Conservation (phyloP, 306 rosid genomes). For the Calophaca sinica region DNA sequence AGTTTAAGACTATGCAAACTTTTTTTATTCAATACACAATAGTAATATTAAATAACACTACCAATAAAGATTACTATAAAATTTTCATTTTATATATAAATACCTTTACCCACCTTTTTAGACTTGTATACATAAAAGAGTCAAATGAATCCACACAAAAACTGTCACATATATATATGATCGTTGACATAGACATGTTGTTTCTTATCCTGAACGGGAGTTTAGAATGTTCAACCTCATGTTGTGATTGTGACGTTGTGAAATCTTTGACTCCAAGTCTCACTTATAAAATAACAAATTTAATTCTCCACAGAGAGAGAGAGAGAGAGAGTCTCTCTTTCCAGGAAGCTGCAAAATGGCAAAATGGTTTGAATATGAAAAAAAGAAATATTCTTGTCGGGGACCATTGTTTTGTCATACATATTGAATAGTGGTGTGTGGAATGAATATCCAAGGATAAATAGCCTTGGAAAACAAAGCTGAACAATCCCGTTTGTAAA, state of each 20-base stretch:
- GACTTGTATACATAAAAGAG: constrained; percentile 29
- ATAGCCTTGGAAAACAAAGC: constrained; percentile 30
- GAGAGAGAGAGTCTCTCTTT: neutral
- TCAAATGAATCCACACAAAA: constrained; percentile 6
- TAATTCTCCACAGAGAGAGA: neutral
- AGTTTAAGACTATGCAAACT: no score
- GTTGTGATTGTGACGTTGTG: neutral
- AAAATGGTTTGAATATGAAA: constrained; percentile 21
- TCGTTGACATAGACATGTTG: neutral
- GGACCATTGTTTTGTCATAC: constrained; percentile 39
- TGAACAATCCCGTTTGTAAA: neutral
- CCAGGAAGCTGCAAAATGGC: constrained; percentile 43
- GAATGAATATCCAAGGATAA: constrained; percentile 38
- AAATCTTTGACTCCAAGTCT: constrained; percentile 7
- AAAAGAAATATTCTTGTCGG: neutral
- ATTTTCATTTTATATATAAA: no score
- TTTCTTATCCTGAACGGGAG: neutral
- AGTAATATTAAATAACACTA: no score
- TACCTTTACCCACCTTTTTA: constrained; percentile 5
- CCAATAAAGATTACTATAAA: no score
- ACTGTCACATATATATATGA: neutral
- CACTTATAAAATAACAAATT: constrained; percentile 8
- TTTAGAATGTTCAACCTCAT: constrained; percentile 34
- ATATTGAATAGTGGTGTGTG: constrained; percentile 15
- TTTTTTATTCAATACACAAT: no score